Percentiles rank a stretch among this genome's conserved stretches.
Evolutionary conservation across 176 grass and related monocot species (phyloP).

Genomic region (Triticum urartu): DNA sequence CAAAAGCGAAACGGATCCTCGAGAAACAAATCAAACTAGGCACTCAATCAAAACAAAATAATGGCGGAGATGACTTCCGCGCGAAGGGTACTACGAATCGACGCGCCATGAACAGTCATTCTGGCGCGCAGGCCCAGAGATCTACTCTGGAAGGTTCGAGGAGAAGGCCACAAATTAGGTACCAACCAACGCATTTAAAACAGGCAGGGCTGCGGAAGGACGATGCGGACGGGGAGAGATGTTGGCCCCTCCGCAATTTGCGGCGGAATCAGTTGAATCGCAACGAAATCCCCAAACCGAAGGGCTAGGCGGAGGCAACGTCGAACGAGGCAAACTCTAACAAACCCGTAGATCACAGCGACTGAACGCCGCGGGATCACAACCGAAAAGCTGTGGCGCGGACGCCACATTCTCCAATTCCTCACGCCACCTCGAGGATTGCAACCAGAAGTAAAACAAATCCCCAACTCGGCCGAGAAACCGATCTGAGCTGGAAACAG

Average conservation of each 20-base stretch:
- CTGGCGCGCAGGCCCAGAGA: not conserved
- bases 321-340: not conserved
- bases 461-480: not conserved
- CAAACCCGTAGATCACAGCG: not conserved
- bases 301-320: not conserved
- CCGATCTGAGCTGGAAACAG: not conserved
- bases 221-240: not conserved
- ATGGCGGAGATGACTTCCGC: not conserved
- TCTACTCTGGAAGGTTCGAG: slow-evolving; percentile 30
- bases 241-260: not conserved
- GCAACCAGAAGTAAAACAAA: not conserved
- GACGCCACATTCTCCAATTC: not conserved
- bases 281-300: not conserved
- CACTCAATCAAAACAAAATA: not conserved
- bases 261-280: not conserved
- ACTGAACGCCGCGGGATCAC: not conserved
- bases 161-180: not conserved
- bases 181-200: not conserved
- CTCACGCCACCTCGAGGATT: not conserved
- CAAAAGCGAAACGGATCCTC: not conserved
- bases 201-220: not conserved
- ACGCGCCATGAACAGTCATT: not conserved
- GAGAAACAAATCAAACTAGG: not conserved
- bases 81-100: not conserved
- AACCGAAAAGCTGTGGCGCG: not conserved